A percentile compares a stretch with the other conserved stretches of the same genome.
These are phyloP conservation scores for Coemansia sp. DNA, from an alignment of 192 early-diverging fungal species.

Conservation along the genomic window DNA sequence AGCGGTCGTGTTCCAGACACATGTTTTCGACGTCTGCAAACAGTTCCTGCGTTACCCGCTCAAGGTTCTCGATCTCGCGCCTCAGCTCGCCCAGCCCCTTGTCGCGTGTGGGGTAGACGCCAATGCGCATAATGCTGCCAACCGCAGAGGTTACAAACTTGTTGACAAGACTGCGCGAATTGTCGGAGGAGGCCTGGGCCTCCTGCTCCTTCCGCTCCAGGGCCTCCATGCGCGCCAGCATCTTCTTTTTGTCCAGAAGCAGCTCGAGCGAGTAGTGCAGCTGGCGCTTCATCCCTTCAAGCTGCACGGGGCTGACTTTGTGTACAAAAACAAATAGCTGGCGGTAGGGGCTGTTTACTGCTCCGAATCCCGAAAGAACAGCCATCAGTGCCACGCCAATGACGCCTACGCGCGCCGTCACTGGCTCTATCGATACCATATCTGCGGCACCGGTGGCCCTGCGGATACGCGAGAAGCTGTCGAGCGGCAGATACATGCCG, in stretches of 20 bases:
- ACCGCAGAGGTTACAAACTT: constrained; percentile 26
- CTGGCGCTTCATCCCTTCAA: constrained; percentile 64
- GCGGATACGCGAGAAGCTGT: constrained; percentile 50
- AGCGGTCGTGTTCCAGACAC: constrained; percentile 68
- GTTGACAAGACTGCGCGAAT: constrained; percentile 12
- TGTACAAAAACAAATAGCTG: constrained; percentile 80
- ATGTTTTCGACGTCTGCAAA: constrained; percentile 80
- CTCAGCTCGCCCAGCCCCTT: constrained; percentile 34
- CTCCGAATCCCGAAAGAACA: constrained; percentile 89
- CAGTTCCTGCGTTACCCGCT: constrained; percentile 68
- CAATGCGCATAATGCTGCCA: constrained; percentile 30
- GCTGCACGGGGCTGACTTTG: constrained; percentile 54
- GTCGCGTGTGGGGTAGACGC: constrained; percentile 15
- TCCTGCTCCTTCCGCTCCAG: constrained; percentile 22
- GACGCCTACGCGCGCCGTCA: constrained; percentile 81
- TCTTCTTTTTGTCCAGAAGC: constrained; percentile 68
- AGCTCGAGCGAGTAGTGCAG: constrained; percentile 66
- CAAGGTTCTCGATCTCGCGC: constrained; percentile 51
- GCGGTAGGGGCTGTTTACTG: constrained; percentile 87
- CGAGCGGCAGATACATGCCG: constrained; percentile 60
- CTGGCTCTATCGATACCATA: constrained; percentile 62
- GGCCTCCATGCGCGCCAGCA: constrained; percentile 49
- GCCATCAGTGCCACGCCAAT: constrained; percentile 95
- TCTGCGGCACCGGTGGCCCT: constrained; percentile 41
- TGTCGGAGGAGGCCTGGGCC: constrained; percentile 4